Base-by-base conservation (phyloP, 371 early-diverging fungal species). In the Rhizomucor pusillus region DNA sequence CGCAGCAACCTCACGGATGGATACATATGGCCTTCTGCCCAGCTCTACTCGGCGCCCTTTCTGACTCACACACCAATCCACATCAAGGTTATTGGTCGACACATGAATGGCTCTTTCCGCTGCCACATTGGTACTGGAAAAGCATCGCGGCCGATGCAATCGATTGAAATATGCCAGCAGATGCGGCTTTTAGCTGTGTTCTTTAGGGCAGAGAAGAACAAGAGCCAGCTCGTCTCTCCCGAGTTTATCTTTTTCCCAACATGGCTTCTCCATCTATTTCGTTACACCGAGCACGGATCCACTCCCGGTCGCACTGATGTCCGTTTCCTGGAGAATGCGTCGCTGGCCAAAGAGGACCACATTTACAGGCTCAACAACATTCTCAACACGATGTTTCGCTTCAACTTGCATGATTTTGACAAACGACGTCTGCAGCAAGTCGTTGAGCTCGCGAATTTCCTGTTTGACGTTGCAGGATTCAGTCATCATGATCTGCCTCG, bases 41-140 rank as follows among this genome's bases (percentile, higher is more conserved):
- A 9, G 43, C 22, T 22, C 19, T 7, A 39, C 35, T 10, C 43
- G 23, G n/a, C 22, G 24, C 29, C 40, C 36, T n/a, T 14, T 49
- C 20, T 47, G 4, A 43, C 56, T n/a, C 57, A 62, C 19, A 68
- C 68, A 1, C 69, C 71, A 3, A 60, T 71, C 7, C 75, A 75
- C 40, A 62, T 73, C 46, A 76, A 76, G 37, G 65, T 73, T 3
- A 70, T 73, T 56, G 71, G 69, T 0, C 63, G 73, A 37, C 73
- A 76, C 24, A 73, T 68, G 62, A 69, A 71, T 50, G 67, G 71
- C 5, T 71, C 71, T 1, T 77, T 69, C 43, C 53, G 73, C 18
- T 77, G 77, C 49, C 71, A 71, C 34, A 68, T 77, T 48, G 71
- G 77, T 2, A 71, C 69, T 1, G 73, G 77, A 43, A 77, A 76